These are phyloP conservation scores for Inga oerstediana DNA, from an alignment of 306 rosid species.

Conservation along the genomic window DNA sequence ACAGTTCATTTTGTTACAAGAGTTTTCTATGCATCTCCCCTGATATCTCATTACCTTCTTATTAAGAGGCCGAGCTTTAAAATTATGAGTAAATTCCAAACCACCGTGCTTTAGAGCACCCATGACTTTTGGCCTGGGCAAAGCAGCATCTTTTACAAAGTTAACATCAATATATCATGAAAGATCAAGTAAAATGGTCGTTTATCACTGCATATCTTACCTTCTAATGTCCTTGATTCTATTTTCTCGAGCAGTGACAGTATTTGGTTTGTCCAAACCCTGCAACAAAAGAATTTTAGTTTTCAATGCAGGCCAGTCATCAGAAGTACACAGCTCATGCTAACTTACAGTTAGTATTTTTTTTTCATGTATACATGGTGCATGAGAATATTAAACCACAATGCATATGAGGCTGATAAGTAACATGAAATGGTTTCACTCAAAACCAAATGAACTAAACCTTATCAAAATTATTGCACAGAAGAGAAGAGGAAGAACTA, in stretches of 20 bases:
- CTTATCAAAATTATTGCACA: slow-evolving; percentile 51
- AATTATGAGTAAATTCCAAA: slow-evolving; percentile 44
- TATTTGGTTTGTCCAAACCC: slow-evolving; percentile 54
- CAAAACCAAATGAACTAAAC: slow-evolving; percentile 36
- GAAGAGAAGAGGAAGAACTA: slow-evolving; percentile 61
- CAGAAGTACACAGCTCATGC: slow-evolving; percentile 15
- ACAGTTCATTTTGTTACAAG: slow-evolving; percentile 3
- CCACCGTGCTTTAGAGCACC: slow-evolving; percentile 55
- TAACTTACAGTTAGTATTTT: slow-evolving; percentile 14
- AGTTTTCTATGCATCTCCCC: slow-evolving; percentile 13
- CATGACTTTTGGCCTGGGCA: slow-evolving; percentile 61
- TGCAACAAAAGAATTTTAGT: slow-evolving; percentile 45
- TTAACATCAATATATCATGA: slow-evolving; percentile 32
- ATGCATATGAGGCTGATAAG: slow-evolving; percentile 9
- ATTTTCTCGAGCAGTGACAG: slow-evolving; percentile 44
- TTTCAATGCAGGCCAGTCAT: slow-evolving; percentile 23
- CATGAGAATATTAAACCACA: slow-evolving; percentile 19
- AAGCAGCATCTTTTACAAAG: slow-evolving; percentile 28
- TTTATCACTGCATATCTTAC: slow-evolving; percentile 42
- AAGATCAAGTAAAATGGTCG: slow-evolving; percentile 25
- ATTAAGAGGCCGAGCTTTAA: slow-evolving; percentile 81
- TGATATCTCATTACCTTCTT: slow-evolving; percentile 63
- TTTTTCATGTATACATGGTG: not conserved
- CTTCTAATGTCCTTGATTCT: slow-evolving; percentile 58
- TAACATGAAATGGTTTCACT: slow-evolving; percentile 28